Evolutionary conservation across 2,329 filamentous ascomycete genomes (phyloP).

Genomic region (Mycocentrospora acerina): DNA sequence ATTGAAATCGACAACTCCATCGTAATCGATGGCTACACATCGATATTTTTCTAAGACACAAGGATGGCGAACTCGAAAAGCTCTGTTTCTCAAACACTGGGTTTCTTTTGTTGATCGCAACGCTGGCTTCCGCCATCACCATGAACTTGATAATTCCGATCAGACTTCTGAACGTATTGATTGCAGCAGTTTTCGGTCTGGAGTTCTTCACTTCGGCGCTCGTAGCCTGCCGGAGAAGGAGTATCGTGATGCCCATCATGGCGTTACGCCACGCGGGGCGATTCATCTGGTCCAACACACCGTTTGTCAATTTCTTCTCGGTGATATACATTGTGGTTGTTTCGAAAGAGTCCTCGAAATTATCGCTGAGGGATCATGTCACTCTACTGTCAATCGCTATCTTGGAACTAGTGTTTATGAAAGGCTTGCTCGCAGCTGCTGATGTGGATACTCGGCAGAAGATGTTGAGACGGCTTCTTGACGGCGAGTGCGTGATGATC

Average conservation of each 20-base stretch:
- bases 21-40: conserved; percentile 6
- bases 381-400: neutral
- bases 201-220: conserved; percentile 3
- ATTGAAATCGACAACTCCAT: conserved; percentile 1
- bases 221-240: conserved; percentile 5
- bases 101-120: conserved; percentile 3
- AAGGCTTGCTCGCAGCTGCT: too few relatives aligned
- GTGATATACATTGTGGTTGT: neutral
- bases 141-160: conserved; percentile 1
- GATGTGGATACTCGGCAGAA: too few relatives aligned
- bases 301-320: neutral
- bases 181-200: conserved; percentile 7
- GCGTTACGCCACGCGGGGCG: conserved; percentile 4
- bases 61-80: conserved; percentile 6
- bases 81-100: conserved; percentile 7
- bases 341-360: neutral
- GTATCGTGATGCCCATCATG: conserved; percentile 7
- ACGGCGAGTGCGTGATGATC: too few relatives aligned
- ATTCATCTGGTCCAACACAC: conserved; percentile 2
- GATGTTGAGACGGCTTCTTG: too few relatives aligned
- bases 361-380: neutral
- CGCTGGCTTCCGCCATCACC: conserved; percentile 4
- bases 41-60: conserved; percentile 1
- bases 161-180: conserved; percentile 1
- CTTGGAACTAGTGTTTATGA: neutral